Evolutionary conservation across 2,329 filamentous ascomycete genomes (phyloP).

Genomic region (Colletotrichum nymphaeae): DNA sequence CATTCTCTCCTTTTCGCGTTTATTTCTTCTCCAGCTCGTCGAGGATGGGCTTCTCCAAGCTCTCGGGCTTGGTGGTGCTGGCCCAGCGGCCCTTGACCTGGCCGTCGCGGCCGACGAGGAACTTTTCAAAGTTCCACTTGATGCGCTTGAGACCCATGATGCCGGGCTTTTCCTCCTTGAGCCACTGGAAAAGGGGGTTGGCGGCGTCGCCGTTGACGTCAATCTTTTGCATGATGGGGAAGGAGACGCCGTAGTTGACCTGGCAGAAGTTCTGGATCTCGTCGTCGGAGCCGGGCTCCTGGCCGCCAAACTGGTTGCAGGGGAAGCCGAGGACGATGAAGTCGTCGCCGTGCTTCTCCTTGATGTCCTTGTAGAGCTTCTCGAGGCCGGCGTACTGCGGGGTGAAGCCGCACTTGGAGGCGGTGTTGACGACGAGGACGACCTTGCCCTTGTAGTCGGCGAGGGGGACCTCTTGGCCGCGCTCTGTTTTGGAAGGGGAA

Average conservation of each 20-base stretch:
- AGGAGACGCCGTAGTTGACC: constrained; percentile 92
- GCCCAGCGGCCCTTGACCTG: constrained; percentile 89
- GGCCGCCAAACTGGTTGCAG: constrained; percentile 95
- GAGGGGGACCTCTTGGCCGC: constrained; percentile 78
- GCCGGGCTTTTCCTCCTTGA: constrained; percentile 80
- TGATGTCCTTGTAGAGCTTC: constrained; percentile 85
- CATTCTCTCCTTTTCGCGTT: not conserved
- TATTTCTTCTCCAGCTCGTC: constrained; percentile 73
- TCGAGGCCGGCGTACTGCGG: constrained; percentile 94
- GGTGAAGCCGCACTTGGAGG: constrained; percentile 98
- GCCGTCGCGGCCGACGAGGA: constrained; percentile 87
- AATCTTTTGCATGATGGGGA: constrained; percentile 91
- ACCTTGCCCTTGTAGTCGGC: constrained; percentile 87
- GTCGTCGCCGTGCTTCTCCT: constrained; percentile 75
- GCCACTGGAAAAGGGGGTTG: constrained; percentile 82
- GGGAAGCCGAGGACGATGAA: constrained; percentile 95
- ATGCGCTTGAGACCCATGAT: constrained; percentile 88
- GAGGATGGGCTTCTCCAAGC: constrained; percentile 79
- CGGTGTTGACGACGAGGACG: constrained; percentile 95
- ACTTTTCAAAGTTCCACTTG: constrained; percentile 99
- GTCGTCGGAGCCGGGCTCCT: constrained; percentile 87
- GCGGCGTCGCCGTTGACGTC: constrained; percentile 92
- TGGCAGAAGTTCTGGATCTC: constrained; percentile 89
- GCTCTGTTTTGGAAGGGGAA: constrained; percentile 61
- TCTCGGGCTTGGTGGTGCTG: constrained; percentile 87